A percentile compares a stretch with the other conserved stretches of the same genome.
These are phyloP conservation scores for Mycena olivaceomarginata DNA, from an alignment of 768 basidiomycete species.

Conservation along the genomic window DNA sequence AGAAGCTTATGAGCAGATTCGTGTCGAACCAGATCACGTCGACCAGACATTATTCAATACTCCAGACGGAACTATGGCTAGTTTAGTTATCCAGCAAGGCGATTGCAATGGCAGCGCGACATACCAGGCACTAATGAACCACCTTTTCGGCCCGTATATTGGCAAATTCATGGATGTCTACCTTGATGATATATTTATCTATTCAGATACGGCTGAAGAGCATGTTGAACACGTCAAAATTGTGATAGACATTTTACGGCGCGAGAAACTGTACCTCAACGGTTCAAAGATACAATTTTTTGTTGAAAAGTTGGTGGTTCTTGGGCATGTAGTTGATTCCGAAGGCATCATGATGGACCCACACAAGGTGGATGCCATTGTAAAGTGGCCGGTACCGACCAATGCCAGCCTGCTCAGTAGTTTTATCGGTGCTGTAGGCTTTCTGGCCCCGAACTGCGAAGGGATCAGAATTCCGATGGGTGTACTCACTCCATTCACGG, in stretches of 20 bases:
- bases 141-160: slow-evolving; percentile 56
- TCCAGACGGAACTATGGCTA: slow-evolving; percentile 64
- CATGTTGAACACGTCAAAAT: slow-evolving; percentile 56
- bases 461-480: slow-evolving; percentile 62
- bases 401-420: slow-evolving; percentile 56
- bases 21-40: slow-evolving; percentile 53
- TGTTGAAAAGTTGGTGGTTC: slow-evolving; percentile 49
- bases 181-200: slow-evolving; percentile 61
- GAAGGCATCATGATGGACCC: slow-evolving; percentile 65
- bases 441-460: slow-evolving; percentile 58
- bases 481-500: slow-evolving; percentile 49
- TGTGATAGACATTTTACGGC: slow-evolving; percentile 55
- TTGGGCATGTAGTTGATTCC: slow-evolving; percentile 54
- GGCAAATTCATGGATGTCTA: slow-evolving; percentile 52
- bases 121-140: slow-evolving; percentile 65
- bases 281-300: slow-evolving; percentile 57
- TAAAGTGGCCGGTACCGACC: slow-evolving; percentile 58
- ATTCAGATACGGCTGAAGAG: slow-evolving; percentile 58
- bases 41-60: slow-evolving; percentile 54
- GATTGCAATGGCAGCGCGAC: slow-evolving; percentile 56
- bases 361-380: slow-evolving; percentile 61
- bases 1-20: slow-evolving; percentile 65
- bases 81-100: slow-evolving; percentile 55
- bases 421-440: slow-evolving; percentile 55
- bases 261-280: slow-evolving; percentile 60